Percentiles rank a stretch among this genome's conserved stretches.
Evolutionary conservation across 345 rosid genomes (phyloP).

Genomic region (Lumnitzera racemosa): DNA sequence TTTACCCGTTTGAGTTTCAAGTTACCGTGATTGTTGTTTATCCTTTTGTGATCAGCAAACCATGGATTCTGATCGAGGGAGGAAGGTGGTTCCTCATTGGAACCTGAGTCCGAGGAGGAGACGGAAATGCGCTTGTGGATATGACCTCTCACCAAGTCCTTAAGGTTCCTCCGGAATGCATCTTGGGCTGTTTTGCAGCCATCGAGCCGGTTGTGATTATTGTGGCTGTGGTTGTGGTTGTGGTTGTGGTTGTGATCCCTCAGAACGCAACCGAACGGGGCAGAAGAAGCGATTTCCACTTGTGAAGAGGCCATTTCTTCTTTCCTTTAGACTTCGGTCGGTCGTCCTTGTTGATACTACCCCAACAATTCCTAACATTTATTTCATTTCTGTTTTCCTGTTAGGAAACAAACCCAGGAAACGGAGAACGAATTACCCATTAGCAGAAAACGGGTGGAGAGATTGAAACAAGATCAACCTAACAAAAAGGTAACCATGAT

Average conservation of each 20-base stretch:
- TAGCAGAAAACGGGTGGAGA: no score
- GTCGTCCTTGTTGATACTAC: no score
- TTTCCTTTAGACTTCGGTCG: not conserved
- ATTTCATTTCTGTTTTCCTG: no score
- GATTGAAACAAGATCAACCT: no score
- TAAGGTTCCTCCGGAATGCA: conserved; percentile 52
- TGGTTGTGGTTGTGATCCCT: conserved; percentile 43
- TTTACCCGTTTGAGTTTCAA: no score
- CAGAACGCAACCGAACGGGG: conserved; percentile 52
- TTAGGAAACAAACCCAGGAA: no score
- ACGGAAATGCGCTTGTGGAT: conserved; percentile 28
- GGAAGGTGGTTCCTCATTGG: not conserved
- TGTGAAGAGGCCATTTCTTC: conserved; percentile 63
- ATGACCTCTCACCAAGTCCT: conserved; percentile 54
- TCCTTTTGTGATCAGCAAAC: no score
- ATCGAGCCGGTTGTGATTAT: conserved; percentile 6
- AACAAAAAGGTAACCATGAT: no score
- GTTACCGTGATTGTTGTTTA: no score
- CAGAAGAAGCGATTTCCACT: conserved; percentile 50
- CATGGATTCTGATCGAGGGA: no score
- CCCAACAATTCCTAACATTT: no score
- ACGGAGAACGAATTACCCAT: no score
- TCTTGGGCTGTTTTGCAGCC: conserved; percentile 22
- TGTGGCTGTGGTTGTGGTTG: conserved; percentile 33
- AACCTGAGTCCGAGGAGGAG: not conserved